Conservation (phyloP, 176 grass and related monocot genomes). For the Triticum urartu region DNA sequence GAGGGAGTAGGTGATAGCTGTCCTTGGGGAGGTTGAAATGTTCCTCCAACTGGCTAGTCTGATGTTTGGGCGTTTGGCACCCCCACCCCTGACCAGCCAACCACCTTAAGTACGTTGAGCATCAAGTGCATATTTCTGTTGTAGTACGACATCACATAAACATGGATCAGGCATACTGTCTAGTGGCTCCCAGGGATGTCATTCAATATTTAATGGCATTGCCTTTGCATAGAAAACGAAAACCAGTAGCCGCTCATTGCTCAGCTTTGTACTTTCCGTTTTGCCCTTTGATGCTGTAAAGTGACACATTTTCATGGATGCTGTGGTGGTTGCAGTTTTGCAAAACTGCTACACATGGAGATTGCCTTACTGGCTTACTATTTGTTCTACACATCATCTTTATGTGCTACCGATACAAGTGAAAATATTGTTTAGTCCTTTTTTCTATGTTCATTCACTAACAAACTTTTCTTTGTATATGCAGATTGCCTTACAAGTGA, state of each 20-base stretch:
- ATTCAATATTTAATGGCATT: neutral
- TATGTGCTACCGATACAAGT: neutral
- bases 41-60: neutral
- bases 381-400: neutral
- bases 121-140: constrained; percentile 14
- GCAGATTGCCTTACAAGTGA: too few relatives aligned
- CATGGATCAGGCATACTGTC: constrained; percentile 10
- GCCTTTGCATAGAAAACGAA: constrained; percentile 22
- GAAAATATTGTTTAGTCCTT: neutral
- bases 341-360: neutral
- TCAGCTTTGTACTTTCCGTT: neutral
- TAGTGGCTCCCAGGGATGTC: constrained; percentile 1
- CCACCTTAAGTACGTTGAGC: neutral
- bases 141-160: neutral
- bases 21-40: neutral
- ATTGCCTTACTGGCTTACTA: neutral
- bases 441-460: neutral
- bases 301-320: neutral
- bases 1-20: neutral
- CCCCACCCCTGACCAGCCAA: neutral
- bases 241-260: neutral
- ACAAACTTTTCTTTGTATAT: neutral
- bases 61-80: neutral
- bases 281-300: constrained; percentile 8
- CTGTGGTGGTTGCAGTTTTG: neutral